Evolutionary conservation across 129 eudicot genomes (phyloP), one percentile per base, ranked within the genome.

Genomic region (Saussurea involucrata): DNA sequence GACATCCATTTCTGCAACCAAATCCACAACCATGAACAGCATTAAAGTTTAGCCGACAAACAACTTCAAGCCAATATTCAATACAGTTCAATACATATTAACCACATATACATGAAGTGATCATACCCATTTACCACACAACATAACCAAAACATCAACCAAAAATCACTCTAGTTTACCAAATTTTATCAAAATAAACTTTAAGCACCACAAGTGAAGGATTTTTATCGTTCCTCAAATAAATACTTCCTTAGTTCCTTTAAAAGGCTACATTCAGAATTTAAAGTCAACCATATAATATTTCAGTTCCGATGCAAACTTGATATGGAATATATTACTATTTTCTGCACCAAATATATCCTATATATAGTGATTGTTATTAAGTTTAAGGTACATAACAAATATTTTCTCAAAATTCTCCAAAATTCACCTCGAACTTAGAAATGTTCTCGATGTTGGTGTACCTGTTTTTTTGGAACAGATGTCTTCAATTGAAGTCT

Each of bases 1-100:
- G 66, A 73, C 83, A 53, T 86, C 97, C 98, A 91, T 89, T 53
- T 25, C 83, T 64, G 68, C 63, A 49, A 79, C 73, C 68, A 66
- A 81, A 71, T 49, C 22, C 74, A 40, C 67, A 71, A 71, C 15
- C 46, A 75, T 66, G 55, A 76, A 63, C 68, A 42, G 9, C 44
- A 63, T 46, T 79, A 42, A 64, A 44, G 10, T 44, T 25, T 60
- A 78, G 22, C 29, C 27, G 61, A 15, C n/a, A 8, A 67, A 36
- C 5, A 6, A 69, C 20, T 33, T 68, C 60, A 46, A 72, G 42
- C 25, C 28, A 72, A 33, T 49, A 74, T 1, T 49, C 55, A 66
- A 69, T 4, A 25, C 12, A 28, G 71, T 40, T 74, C 17, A 31
- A 58, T 24, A 27, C 70, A 57, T 33, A 24, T 69, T 36, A n/a